phyloP scores from a whole-genome alignment of 306 rosid genomes.

The Crotalaria pallida region DNA sequence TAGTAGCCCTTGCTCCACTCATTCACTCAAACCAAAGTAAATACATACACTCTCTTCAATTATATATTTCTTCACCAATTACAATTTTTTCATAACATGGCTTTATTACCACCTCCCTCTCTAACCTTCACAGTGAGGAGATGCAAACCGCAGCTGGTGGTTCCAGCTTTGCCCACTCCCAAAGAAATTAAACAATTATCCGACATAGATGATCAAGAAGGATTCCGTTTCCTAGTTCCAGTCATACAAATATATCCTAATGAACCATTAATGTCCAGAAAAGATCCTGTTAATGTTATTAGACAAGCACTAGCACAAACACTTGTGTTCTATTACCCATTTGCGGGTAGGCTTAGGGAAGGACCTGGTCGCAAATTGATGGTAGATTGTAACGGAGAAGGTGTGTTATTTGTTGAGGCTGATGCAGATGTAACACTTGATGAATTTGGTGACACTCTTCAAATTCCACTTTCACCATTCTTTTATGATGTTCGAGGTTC shows the following conservation, averaged over 20 bases:
- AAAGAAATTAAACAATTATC: neutral
- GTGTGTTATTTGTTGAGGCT: slow-evolving; percentile 40
- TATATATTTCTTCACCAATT: neutral
- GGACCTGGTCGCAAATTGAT: slow-evolving; percentile 10
- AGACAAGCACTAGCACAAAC: neutral
- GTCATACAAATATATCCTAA: neutral
- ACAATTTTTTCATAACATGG: neutral
- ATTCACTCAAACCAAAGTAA: too few species aligned
- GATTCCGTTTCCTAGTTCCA: neutral
- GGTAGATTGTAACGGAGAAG: slow-evolving; percentile 47
- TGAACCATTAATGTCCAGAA: neutral
- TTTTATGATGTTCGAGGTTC: slow-evolving; percentile 37
- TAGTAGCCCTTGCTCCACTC: too few species aligned
- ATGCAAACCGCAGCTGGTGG: slow-evolving; percentile 3
- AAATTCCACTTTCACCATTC: slow-evolving; percentile 36
- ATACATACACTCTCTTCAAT: neutral
- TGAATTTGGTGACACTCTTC: slow-evolving; percentile 31
- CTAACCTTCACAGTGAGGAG: neutral
- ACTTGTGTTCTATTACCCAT: slow-evolving; percentile 26
- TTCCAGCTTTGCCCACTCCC: slow-evolving; percentile 21
- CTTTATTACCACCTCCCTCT: neutral
- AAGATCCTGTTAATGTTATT: slow-evolving; percentile 15
- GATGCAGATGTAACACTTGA: slow-evolving; percentile 36
- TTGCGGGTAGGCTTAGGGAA: slow-evolving; percentile 29
- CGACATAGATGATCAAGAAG: slow-evolving; percentile 19